These are phyloP conservation scores for Zarea fungicola DNA, from an alignment of 2,329 filamentous ascomycete genomes.

Conservation along the genomic window DNA sequence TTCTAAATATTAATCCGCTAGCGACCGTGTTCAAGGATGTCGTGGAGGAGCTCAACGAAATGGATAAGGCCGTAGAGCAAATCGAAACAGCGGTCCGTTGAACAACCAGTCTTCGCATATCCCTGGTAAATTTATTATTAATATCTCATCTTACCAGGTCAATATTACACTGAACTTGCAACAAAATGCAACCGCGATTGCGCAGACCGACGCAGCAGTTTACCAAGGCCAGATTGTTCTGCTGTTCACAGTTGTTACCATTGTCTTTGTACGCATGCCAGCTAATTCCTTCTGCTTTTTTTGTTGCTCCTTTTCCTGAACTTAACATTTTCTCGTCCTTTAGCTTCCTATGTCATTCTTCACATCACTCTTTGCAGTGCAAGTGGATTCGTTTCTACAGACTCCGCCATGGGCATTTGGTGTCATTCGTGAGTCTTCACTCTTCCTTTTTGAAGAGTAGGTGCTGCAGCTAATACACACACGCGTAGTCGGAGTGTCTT, in stretches of 20 bases:
- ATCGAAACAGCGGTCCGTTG: constrained; percentile 16
- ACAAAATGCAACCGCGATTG: constrained; percentile 16
- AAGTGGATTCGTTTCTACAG: constrained; percentile 14
- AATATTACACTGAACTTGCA: constrained; percentile 12
- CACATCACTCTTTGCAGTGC: constrained; percentile 17
- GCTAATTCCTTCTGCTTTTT: background rate
- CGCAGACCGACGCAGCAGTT: constrained; percentile 11
- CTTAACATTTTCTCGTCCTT: background rate
- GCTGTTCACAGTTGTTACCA: constrained; percentile 17
- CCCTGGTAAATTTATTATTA: background rate
- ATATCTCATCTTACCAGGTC: background rate
- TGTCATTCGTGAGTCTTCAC: constrained; percentile 10
- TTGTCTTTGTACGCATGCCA: constrained; percentile 17
- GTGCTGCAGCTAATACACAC: background rate
- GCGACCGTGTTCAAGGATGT: background rate
- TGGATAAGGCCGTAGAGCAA: constrained; percentile 16
- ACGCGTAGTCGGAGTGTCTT: background rate
- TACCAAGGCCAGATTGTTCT: constrained; percentile 16
- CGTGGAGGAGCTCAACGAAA: constrained; percentile 15
- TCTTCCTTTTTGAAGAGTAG: too few species aligned
- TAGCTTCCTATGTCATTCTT: background rate
- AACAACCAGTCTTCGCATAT: constrained; percentile 13
- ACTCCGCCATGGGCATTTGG: constrained; percentile 15
- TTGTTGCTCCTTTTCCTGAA: background rate
- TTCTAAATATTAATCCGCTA: background rate